These are phyloP conservation scores for Sphenostylis stenocarpa DNA, from an alignment of 306 rosid species.

Conservation along the genomic window DNA sequence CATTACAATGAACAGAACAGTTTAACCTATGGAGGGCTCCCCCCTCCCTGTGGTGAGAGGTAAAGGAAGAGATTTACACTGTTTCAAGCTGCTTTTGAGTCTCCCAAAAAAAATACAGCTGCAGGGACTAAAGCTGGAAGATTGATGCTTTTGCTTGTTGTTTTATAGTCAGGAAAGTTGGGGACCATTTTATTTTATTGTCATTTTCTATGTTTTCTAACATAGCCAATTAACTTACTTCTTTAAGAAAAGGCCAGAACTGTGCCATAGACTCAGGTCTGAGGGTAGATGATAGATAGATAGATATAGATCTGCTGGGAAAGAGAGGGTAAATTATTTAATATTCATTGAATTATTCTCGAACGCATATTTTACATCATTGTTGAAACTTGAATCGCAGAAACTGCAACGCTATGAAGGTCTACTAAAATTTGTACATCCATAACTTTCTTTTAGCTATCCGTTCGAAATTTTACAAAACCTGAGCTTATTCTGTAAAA, in stretches of 20 bases:
- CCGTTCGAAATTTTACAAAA: too few relatives aligned
- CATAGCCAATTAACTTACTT: conserved; percentile 57
- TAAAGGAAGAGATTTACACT: conserved; percentile 37
- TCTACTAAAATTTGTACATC: conserved; percentile 30
- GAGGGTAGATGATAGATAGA: conserved; percentile 42
- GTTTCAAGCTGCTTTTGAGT: conserved; percentile 57
- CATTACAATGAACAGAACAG: conserved; percentile 49
- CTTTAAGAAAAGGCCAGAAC: conserved; percentile 59
- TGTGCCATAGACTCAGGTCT: conserved; percentile 54
- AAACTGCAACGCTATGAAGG: conserved; percentile 35
- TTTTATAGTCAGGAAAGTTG: conserved; percentile 44
- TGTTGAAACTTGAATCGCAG: conserved; percentile 25
- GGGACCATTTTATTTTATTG: conserved; percentile 67
- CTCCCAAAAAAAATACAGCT: conserved; percentile 67
- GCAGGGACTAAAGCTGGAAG: conserved; percentile 69
- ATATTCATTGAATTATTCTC: conserved; percentile 37
- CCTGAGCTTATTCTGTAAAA: too few relatives aligned
- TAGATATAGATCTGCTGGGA: conserved; percentile 45
- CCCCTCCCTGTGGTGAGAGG: conserved; percentile 46
- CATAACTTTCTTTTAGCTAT: not conserved
- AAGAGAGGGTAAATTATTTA: conserved; percentile 24
- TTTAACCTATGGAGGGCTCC: conserved; percentile 47
- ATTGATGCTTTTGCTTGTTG: conserved; percentile 54
- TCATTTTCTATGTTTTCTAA: conserved; percentile 45
- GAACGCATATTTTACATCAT: conserved; percentile 39